Percentiles rank a stretch among this genome's conserved stretches.
These are phyloP conservation scores for Epichloe sibirici DNA, from an alignment of 2,329 filamentous ascomycete species.

Conservation along the genomic window DNA sequence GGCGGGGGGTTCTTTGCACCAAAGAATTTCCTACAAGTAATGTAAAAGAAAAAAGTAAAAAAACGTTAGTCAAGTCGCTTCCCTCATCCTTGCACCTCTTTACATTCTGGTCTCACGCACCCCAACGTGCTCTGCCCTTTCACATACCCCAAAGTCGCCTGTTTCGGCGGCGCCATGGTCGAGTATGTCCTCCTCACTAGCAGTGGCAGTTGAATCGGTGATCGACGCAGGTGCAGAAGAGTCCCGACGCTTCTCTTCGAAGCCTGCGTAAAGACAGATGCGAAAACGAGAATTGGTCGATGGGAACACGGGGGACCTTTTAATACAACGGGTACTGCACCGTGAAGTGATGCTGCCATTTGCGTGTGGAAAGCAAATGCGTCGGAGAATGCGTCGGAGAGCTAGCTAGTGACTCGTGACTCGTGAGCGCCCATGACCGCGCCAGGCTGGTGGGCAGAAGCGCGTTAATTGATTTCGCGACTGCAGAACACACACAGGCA, in stretches of 20 bases:
- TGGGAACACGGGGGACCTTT: not conserved
- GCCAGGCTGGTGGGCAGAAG: constrained; percentile 22
- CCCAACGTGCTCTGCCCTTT: constrained; percentile 63
- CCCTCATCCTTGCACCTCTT: too few species aligned
- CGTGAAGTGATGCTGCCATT: not conserved
- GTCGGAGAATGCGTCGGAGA: constrained; percentile 4
- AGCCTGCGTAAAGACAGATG: constrained; percentile 1
- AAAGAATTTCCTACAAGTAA: constrained; percentile 66
- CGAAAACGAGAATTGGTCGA: not conserved
- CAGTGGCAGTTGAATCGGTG: constrained; percentile 2
- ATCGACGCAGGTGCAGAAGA: constrained; percentile 3
- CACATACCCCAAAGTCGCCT: constrained; percentile 83
- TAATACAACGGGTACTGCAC: not conserved
- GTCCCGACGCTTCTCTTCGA: constrained; percentile 5
- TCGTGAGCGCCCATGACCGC: constrained; percentile 21
- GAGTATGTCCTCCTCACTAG: constrained; percentile 3
- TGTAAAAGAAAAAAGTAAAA: not conserved
- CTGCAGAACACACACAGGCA: not conserved
- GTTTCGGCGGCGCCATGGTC: constrained; percentile 47
- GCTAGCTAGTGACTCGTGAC: not conserved
- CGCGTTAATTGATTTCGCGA: constrained; percentile 26
- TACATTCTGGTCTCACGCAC: constrained; percentile 31
- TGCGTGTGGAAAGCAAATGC: not conserved
- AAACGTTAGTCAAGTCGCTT: not conserved
- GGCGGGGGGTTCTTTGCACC: constrained; percentile 42